These are phyloP conservation scores for Ustilago hordei DNA, from an alignment of 1,284 basidiomycete species.

Conservation along the genomic window DNA sequence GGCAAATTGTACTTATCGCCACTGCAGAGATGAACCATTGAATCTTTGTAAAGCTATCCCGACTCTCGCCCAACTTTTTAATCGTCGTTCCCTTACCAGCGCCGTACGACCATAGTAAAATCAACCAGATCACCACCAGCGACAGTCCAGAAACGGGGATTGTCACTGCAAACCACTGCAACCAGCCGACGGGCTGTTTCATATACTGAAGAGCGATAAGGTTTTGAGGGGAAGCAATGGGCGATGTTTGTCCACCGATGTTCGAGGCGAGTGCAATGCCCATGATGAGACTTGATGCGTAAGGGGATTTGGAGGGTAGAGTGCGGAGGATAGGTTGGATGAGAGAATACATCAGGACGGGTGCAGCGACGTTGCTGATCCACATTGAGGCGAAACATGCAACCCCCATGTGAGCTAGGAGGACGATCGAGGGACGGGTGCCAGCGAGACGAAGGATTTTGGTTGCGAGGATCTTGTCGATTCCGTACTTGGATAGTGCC, in stretches of 20 bases:
- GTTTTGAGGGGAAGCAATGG: constrained; percentile 93
- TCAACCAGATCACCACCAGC: constrained; percentile 88
- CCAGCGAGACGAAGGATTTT: constrained; percentile 90
- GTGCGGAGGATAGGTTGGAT: constrained; percentile 95
- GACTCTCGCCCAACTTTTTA: constrained; percentile 58
- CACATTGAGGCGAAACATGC: constrained; percentile 99
- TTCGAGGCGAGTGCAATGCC: constrained; percentile 97
- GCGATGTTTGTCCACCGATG: constrained; percentile 96
- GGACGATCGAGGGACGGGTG: constrained; percentile 83
- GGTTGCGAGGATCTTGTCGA: constrained; percentile 90
- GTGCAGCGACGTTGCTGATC: constrained; percentile 98
- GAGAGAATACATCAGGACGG: constrained; percentile 96
- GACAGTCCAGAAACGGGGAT: constrained; percentile 89
- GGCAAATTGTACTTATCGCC: constrained; percentile 84
- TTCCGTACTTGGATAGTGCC: constrained; percentile 94
- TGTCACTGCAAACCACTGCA: constrained; percentile 92
- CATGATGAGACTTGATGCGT: constrained; percentile 90
- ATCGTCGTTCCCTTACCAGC: constrained; percentile 75
- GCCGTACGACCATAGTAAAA: constrained; percentile 87
- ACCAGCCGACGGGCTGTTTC: constrained; percentile 89
- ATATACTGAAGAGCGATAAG: constrained; percentile 90
- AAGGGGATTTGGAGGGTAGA: constrained; percentile 85
- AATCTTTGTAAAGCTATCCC: constrained; percentile 77
- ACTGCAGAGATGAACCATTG: constrained; percentile 92
- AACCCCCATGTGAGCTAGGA: constrained; percentile 95